A percentile compares a stretch with the other conserved stretches of the same genome.
Conservation (phyloP, 176 grass and related monocot genomes). For the Pharus latifolius region DNA sequence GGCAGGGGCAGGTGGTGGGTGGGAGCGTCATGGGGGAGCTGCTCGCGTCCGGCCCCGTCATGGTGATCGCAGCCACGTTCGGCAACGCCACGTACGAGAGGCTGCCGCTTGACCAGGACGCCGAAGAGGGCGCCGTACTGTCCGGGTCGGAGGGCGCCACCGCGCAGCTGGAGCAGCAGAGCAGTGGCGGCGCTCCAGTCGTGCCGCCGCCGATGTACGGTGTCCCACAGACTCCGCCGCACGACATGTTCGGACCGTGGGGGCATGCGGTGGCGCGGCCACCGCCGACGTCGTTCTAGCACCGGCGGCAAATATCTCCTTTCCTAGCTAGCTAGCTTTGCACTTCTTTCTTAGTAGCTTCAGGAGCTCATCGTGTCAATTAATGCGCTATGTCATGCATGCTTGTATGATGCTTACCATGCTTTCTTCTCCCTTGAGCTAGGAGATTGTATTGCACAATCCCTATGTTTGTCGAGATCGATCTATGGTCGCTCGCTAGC, state of each 20-base stretch:
- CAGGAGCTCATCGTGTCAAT: constrained; percentile 19
- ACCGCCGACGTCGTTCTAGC: constrained; percentile 38
- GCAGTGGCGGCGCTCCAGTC: constrained; percentile 21
- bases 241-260: constrained; percentile 74
- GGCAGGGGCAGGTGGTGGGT: constrained; percentile 77
- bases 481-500: not conserved
- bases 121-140: constrained; percentile 32
- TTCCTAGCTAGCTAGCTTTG: constrained; percentile 9
- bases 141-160: constrained; percentile 30
- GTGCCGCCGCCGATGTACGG: constrained; percentile 37
- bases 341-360: constrained; percentile 17
- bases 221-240: constrained; percentile 34
- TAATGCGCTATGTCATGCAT: constrained; percentile 27
- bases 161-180: constrained; percentile 24
- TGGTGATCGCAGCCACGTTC: constrained; percentile 92
- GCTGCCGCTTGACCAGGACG: constrained; percentile 61
- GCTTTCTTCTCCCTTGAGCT: not conserved
- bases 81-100: constrained; percentile 83
- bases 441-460: constrained; percentile 24
- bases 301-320: not conserved
- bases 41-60: constrained; percentile 72
- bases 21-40: constrained; percentile 82
- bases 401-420: constrained; percentile 12
- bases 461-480: not conserved
- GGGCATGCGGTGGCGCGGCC: constrained; percentile 35